These are phyloP conservation scores for Lentinula guzmanii DNA, from an alignment of 768 basidiomycete genomes.

Conservation along the genomic window DNA sequence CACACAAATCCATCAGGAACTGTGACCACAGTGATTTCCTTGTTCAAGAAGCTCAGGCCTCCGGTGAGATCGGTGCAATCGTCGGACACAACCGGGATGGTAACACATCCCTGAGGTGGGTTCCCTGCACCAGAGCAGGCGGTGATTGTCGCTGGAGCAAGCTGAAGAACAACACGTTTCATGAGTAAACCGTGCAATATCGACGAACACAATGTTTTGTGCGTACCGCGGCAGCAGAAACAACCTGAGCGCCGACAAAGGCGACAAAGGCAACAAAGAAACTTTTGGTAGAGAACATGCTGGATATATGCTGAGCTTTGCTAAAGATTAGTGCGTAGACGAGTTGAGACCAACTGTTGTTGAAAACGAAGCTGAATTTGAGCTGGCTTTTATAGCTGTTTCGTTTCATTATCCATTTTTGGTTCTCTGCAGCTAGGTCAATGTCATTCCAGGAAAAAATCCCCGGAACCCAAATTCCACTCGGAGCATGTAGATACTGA, in stretches of 20 bases:
- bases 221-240: not conserved
- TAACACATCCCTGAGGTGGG: constrained; percentile 7
- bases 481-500: no score
- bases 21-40: not conserved
- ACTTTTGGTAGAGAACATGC: not conserved
- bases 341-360: not conserved
- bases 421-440: not conserved
- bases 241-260: not conserved
- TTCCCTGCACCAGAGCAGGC: not conserved
- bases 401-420: not conserved
- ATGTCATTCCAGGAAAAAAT: no score
- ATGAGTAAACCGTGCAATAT: not conserved
- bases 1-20: constrained; percentile 7
- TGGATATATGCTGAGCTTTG: no score
- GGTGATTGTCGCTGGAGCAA: not conserved
- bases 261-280: not conserved
- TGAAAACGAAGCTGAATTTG: not conserved
- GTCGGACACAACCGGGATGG: constrained; percentile 5
- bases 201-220: not conserved
- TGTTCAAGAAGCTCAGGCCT: constrained; percentile 6
- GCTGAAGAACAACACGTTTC: not conserved
- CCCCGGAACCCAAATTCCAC: no score
- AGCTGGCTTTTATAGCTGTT: not conserved
- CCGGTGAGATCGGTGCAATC: constrained; percentile 5
- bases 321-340: not conserved